Conservation (phyloP, 345 rosid genomes). For the Sisymbrium altissimum region DNA sequence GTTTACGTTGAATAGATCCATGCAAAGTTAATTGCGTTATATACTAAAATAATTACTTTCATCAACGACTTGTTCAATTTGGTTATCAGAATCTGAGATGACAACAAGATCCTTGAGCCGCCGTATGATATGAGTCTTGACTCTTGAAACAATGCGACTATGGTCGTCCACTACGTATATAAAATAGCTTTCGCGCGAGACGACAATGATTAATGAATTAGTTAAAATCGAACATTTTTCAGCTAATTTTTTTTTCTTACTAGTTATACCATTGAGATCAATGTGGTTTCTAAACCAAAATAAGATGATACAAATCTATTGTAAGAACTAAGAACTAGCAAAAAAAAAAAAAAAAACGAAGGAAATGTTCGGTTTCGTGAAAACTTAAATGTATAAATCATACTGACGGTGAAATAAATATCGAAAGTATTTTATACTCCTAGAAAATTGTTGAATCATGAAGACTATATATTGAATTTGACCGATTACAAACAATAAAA, state of each 20-base stretch:
- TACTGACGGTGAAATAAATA: not conserved
- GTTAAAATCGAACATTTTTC: not conserved
- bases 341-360: not conserved
- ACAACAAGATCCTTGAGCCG: not conserved
- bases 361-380: not conserved
- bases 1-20: not conserved
- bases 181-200: not conserved
- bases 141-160: not conserved
- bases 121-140: not conserved
- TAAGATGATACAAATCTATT: not conserved
- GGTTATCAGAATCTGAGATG: not conserved
- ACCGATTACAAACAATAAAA: not conserved
- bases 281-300: not conserved
- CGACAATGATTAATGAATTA: not conserved
- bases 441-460: not conserved
- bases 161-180: constrained; percentile 1
- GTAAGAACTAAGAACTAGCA: too few relatives aligned
- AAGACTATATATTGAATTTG: not conserved
- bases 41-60: not conserved
- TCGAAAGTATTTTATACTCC: not conserved
- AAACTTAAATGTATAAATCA: not conserved
- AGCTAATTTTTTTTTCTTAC: not conserved
- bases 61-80: not conserved
- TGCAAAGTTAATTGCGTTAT: not conserved
- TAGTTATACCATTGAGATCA: not conserved